phyloP scores from a whole-genome alignment of 768 basidiomycete species.

The Leucogyrophana mollusca region DNA sequence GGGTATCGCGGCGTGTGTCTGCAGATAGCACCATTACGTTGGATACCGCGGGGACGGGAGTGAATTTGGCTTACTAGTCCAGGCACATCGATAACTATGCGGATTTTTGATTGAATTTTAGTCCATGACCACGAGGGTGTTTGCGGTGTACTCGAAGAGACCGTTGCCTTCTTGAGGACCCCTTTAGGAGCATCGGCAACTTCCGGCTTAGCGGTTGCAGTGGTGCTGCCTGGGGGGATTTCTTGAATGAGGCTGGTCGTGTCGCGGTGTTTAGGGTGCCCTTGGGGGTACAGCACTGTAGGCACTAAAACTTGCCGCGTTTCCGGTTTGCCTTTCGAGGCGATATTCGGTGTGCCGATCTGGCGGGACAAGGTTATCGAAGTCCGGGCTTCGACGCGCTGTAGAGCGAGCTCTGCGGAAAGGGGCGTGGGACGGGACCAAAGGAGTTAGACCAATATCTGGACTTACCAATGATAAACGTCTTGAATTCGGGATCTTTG shows the following conservation, averaged over 20 bases:
- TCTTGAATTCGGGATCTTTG: slow-evolving; percentile 63
- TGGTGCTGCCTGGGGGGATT: slow-evolving; percentile 45
- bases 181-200: slow-evolving; percentile 32
- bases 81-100: slow-evolving; percentile 54
- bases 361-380: slow-evolving; percentile 61
- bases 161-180: slow-evolving; percentile 37
- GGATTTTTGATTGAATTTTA: slow-evolving; percentile 39
- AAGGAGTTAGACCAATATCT: not conserved
- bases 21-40: not conserved
- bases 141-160: slow-evolving; percentile 6
- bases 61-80: slow-evolving; percentile 46
- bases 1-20: slow-evolving; percentile 49
- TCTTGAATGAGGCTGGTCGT: slow-evolving; percentile 20
- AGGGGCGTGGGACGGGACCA: slow-evolving; percentile 12
- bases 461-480: slow-evolving; percentile 63
- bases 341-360: slow-evolving; percentile 74
- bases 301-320: slow-evolving; percentile 61
- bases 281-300: slow-evolving; percentile 33
- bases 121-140: slow-evolving; percentile 55
- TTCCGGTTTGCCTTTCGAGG: slow-evolving; percentile 66
- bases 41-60: not conserved
- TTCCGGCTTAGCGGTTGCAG: slow-evolving; percentile 8
- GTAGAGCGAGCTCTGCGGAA: slow-evolving; percentile 60
- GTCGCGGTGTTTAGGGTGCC: slow-evolving; percentile 14
- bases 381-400: slow-evolving; percentile 64